Percentiles rank a stretch among this genome's conserved stretches.
These are phyloP conservation scores for Lasiosphaeris hirsuta DNA, from an alignment of 495 filamentous ascomycete species.

Conservation along the genomic window DNA sequence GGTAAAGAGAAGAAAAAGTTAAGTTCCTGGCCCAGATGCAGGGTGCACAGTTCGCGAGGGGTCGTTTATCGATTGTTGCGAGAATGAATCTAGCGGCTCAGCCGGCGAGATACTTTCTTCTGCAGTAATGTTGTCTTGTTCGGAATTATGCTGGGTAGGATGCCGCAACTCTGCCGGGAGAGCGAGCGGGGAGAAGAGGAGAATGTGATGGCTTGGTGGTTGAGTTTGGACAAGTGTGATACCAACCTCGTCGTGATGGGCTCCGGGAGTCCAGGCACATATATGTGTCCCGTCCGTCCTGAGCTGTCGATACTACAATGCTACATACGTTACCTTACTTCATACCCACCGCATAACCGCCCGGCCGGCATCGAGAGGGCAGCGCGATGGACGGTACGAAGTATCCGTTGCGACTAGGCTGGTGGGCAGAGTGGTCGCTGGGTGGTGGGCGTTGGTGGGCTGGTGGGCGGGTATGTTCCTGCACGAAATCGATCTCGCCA, in stretches of 20 bases:
- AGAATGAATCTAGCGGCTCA: conserved; percentile 1
- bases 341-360: conserved; percentile 4
- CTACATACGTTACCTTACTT: no score
- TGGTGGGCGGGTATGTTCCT: conserved; percentile 12
- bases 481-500: conserved; percentile 13
- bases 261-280: conserved; percentile 2
- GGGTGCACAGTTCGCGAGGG: no score
- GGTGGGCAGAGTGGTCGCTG: not conserved
- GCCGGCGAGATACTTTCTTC: not conserved
- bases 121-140: not conserved
- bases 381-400: not conserved
- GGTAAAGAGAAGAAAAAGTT: no score
- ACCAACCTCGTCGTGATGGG: not conserved
- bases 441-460: conserved; percentile 9
- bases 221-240: conserved; percentile 6
- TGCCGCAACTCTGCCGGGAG: conserved; percentile 1
- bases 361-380: conserved; percentile 2
- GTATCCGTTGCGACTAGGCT: not conserved
- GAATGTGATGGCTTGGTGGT: not conserved
- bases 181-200: not conserved
- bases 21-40: no score
- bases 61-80: no score
- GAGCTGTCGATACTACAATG: not conserved
- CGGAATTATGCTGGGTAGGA: not conserved
- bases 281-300: not conserved